Evolutionary conservation across 495 filamentous ascomycete genomes (phyloP).

Genomic region (Penicillium lividum): DNA sequence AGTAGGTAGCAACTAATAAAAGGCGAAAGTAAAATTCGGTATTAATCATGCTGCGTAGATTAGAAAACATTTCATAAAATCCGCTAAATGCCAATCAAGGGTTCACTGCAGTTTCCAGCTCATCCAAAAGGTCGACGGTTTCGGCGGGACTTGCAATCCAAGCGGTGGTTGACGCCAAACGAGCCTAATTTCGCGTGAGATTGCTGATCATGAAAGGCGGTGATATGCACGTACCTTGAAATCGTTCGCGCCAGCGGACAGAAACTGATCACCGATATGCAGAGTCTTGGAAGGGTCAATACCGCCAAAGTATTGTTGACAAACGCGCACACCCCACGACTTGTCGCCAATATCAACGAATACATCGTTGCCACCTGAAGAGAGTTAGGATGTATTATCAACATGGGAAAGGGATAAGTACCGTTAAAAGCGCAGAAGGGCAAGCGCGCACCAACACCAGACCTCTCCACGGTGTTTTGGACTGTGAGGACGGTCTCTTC

Average conservation of each 20-base stretch:
- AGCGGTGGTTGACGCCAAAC: slow-evolving; percentile 65
- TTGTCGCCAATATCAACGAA: slow-evolving; percentile 99
- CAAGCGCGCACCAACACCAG: slow-evolving; percentile 63
- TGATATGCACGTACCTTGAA: slow-evolving; percentile 65
- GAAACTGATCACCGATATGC: slow-evolving; percentile 94
- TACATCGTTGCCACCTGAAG: slow-evolving; percentile 79
- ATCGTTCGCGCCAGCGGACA: slow-evolving; percentile 93
- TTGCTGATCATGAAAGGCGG: background rate
- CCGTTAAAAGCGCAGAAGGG: slow-evolving; percentile 99
- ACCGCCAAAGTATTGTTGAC: slow-evolving; percentile 86
- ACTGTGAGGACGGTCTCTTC: slow-evolving; percentile 95
- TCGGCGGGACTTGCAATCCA: slow-evolving; percentile 95
- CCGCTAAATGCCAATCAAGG: background rate
- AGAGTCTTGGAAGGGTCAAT: slow-evolving; percentile 66
- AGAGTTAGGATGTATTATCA: background rate
- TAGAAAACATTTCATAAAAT: background rate
- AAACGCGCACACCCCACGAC: slow-evolving; percentile 87
- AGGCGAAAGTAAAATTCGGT: background rate
- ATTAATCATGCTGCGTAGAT: background rate
- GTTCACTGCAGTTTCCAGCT: slow-evolving; percentile 40
- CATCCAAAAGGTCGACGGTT: slow-evolving; percentile 85
- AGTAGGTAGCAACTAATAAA: background rate
- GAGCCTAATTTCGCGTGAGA: slow-evolving; percentile 40
- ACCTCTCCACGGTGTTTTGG: slow-evolving; percentile 87
- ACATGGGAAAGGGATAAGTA: slow-evolving; percentile 16